Percentiles rank a stretch among this genome's conserved stretches.
Conservation (phyloP, 352 stramenopile species). For the Globisporangium iwayamae region DNA sequence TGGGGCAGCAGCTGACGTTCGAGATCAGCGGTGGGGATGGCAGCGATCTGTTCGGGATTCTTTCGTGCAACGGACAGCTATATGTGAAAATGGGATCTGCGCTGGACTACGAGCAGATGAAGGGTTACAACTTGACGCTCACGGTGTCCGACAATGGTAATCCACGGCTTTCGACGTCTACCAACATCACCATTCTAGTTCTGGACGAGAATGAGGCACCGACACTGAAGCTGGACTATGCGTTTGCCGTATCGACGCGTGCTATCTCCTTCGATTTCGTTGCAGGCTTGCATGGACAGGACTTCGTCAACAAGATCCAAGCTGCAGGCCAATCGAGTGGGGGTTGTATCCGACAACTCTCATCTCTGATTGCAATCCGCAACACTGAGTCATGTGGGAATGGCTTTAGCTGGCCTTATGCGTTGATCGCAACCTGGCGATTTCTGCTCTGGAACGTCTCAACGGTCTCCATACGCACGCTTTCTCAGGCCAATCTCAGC, state of each 20-base stretch:
- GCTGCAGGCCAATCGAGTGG: neutral
- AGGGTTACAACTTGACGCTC: slow-evolving; percentile 22
- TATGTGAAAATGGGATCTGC: slow-evolving; percentile 31
- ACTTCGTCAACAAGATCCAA: slow-evolving; percentile 7
- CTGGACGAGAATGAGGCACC: slow-evolving; percentile 44
- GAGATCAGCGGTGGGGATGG: slow-evolving; percentile 25
- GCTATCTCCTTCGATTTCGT: neutral
- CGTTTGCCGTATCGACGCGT: slow-evolving; percentile 2
- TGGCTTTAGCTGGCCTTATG: neutral
- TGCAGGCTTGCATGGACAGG: neutral
- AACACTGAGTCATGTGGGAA: neutral
- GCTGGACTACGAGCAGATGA: slow-evolving; percentile 37
- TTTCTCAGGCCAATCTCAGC: slow-evolving; percentile 14
- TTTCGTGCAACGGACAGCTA: slow-evolving; percentile 47
- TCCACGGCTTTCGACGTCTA: slow-evolving; percentile 24
- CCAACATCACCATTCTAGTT: slow-evolving; percentile 26
- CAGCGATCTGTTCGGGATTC: slow-evolving; percentile 37
- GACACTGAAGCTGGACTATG: slow-evolving; percentile 27
- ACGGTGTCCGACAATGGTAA: slow-evolving; percentile 38
- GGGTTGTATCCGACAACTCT: neutral
- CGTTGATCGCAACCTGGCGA: slow-evolving; percentile 3
- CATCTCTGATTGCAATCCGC: neutral
- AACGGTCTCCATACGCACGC: slow-evolving; percentile 15
- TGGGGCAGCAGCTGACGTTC: slow-evolving; percentile 20
- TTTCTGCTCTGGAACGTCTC: slow-evolving; percentile 14